Conservation (phyloP, 176 grass and related monocot species). For the Thinopyrum elongatum region DNA sequence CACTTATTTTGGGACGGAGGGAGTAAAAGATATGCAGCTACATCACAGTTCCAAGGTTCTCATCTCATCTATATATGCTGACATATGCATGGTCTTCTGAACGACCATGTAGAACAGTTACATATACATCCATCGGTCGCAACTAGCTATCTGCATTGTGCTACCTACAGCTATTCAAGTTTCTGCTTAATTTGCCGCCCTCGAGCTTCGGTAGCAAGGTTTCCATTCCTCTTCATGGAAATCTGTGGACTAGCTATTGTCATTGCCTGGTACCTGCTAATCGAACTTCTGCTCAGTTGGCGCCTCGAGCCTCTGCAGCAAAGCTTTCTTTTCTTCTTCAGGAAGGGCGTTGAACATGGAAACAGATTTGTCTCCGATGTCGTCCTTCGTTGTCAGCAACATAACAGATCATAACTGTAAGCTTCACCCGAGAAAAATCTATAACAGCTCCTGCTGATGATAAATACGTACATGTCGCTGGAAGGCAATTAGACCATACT, state of each 20-base stretch:
- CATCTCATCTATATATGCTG: too few species aligned
- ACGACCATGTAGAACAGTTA: too few species aligned
- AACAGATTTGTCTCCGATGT: constrained; percentile 79
- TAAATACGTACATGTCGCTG: not conserved
- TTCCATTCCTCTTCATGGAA: constrained; percentile 67
- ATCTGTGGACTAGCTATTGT: not conserved
- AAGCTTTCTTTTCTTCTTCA: constrained; percentile 74
- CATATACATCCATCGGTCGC: too few species aligned
- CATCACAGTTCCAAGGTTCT: not conserved
- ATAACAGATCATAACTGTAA: not conserved
- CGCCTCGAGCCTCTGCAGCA: constrained; percentile 58
- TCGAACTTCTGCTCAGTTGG: constrained; percentile 38
- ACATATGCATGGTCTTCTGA: too few species aligned
- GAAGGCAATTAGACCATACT: constrained; percentile 15
- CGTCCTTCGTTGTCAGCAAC: constrained; percentile 44
- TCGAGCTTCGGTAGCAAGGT: constrained; percentile 62
- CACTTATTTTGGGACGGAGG: too few species aligned
- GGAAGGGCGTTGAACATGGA: constrained; percentile 84
- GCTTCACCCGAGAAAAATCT: not conserved
- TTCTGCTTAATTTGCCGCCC: constrained; percentile 13
- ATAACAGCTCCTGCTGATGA: not conserved
- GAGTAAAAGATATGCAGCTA: not conserved
- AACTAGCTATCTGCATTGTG: not conserved
- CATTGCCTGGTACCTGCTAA: not conserved
- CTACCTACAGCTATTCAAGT: not conserved